Evolutionary conservation across 2,329 filamentous ascomycete genomes (phyloP).

Genomic region (Aureobasidium leucospermi): DNA sequence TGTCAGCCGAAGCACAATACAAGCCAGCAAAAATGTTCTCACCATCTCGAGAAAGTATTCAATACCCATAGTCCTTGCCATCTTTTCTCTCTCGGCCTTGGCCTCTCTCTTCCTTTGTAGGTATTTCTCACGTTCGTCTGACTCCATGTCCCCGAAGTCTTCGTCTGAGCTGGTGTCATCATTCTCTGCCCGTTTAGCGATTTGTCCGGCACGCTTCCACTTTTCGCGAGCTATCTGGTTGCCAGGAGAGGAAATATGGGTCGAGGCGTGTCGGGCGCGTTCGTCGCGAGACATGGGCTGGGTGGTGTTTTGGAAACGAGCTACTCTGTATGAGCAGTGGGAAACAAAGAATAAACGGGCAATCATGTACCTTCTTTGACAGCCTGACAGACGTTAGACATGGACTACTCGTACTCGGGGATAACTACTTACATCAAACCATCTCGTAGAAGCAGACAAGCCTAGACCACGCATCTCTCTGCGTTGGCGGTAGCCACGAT

Average conservation of each 20-base stretch:
- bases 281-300: constrained; percentile 35
- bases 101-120: constrained; percentile 38
- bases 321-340: constrained; percentile 28
- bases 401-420: not conserved
- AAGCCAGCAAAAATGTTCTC: not conserved
- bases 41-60: constrained; percentile 85
- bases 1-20: not conserved
- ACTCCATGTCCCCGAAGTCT: constrained; percentile 33
- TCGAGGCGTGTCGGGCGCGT: constrained; percentile 21
- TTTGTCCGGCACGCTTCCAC: constrained; percentile 67
- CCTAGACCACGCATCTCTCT: constrained; percentile 63
- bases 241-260: constrained; percentile 2
- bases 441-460: constrained; percentile 62
- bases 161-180: constrained; percentile 51
- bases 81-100: constrained; percentile 53
- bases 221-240: constrained; percentile 46
- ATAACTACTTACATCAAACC: constrained; percentile 53
- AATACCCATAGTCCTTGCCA: constrained; percentile 72
- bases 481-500: constrained; percentile 67
- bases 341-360: not conserved
- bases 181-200: constrained; percentile 64
- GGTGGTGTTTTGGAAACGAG: constrained; percentile 47
- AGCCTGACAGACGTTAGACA: constrained; percentile 18
- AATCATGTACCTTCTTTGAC: constrained; percentile 26
- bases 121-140: constrained; percentile 28